A percentile compares a stretch with the other conserved stretches of the same genome.
Conservation (phyloP, 805 yeast genomes). For the Saccharomycopsis olivae region DNA sequence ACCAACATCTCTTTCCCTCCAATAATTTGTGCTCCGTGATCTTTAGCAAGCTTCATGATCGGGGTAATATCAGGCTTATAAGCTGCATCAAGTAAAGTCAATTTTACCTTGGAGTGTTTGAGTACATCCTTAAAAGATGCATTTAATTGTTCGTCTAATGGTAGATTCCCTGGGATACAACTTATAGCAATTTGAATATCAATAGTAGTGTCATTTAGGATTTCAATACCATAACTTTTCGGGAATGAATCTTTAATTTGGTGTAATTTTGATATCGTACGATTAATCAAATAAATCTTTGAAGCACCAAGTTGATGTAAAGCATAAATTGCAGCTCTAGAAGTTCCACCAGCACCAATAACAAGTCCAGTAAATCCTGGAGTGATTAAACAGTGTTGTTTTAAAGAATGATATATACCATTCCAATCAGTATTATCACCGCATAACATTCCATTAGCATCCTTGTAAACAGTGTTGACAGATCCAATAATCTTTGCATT, state of each 20-base stretch:
- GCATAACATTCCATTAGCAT: conserved; percentile 35
- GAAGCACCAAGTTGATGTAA: conserved; percentile 67
- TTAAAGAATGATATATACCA: conserved; percentile 68
- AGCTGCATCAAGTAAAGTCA: conserved; percentile 79
- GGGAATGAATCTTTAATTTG: conserved; percentile 56
- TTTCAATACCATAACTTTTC: conserved; percentile 42
- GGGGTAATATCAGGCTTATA: conserved; percentile 87
- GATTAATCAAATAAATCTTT: conserved; percentile 68
- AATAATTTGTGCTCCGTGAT: conserved; percentile 66
- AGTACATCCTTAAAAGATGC: conserved; percentile 35
- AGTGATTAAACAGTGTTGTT: conserved; percentile 28
- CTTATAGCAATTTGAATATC: conserved; percentile 50
- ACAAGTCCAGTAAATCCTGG: conserved; percentile 48
- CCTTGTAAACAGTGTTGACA: conserved; percentile 72
- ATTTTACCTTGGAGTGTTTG: conserved; percentile 32
- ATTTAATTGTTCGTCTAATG: conserved; percentile 44
- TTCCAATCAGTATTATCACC: conserved; percentile 97
- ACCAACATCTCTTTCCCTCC: conserved; percentile 90
- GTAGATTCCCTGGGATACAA: conserved; percentile 76
- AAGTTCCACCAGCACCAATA: conserved; percentile 96
- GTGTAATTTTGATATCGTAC: conserved; percentile 58
- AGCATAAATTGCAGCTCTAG: conserved; percentile 90
- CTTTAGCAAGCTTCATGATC: conserved; percentile 67
- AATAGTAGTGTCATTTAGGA: conserved; percentile 42
- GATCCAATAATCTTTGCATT: conserved; percentile 86